A percentile compares a stretch with the other conserved stretches of the same genome.
Conservation (phyloP, 345 rosid species). For the Lepidium aucheri region DNA sequence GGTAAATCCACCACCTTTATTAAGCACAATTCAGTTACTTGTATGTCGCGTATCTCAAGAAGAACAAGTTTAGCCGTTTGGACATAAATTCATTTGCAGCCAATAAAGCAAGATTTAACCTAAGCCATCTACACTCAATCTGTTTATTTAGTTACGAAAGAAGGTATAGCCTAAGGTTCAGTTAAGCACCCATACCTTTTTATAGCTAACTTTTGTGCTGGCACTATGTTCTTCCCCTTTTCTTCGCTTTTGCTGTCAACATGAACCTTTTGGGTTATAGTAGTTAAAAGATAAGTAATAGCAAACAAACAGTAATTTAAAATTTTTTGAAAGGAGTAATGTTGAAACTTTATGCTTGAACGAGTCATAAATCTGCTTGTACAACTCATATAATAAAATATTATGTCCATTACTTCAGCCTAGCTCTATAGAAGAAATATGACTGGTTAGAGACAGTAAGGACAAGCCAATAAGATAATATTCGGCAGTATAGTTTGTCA, state of each 20-base stretch:
- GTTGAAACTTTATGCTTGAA: neutral
- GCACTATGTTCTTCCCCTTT: slow-evolving; percentile 63
- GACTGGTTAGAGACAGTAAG: neutral
- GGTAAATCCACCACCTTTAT: slow-evolving; percentile 68
- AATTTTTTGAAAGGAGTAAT: neutral
- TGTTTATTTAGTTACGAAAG: neutral
- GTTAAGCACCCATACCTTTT: slow-evolving; percentile 48
- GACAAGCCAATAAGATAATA: neutral
- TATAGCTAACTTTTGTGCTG: slow-evolving; percentile 44
- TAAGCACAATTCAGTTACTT: slow-evolving; percentile 36
- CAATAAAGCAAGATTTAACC: neutral
- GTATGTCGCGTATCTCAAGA: neutral
- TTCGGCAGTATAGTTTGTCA: neutral
- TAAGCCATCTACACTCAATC: neutral
- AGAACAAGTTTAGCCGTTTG: neutral
- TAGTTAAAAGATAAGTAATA: neutral
- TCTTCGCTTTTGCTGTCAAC: slow-evolving; percentile 78
- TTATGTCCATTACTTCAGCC: neutral
- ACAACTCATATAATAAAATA: neutral
- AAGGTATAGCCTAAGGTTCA: neutral
- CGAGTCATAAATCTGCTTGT: neutral
- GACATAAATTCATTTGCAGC: neutral
- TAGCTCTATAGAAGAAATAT: neutral
- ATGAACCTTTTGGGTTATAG: too few species aligned
- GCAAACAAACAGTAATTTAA: neutral